Evolutionary conservation across 2,329 filamentous ascomycete genomes (phyloP), one percentile per base, ranked within the genome.

Genomic region (Beauveria scarabaeidicola): DNA sequence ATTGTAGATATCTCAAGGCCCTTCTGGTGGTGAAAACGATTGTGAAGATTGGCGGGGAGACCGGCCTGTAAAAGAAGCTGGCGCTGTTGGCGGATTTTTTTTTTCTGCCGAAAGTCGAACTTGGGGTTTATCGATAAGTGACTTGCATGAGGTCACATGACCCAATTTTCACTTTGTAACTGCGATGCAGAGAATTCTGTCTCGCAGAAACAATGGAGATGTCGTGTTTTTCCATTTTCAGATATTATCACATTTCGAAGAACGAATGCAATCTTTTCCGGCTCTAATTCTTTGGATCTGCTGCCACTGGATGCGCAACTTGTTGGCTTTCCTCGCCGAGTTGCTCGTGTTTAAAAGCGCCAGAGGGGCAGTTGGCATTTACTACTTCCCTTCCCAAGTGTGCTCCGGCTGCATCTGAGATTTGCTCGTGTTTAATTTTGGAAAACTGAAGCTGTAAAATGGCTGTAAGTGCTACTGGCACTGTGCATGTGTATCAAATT

Each of bases 1-100:
- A 95, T 96, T 64, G 43, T 60, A 29, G 59, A 43, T 53, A 56
- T 43, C 52, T 27, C 11, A 40, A 21, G 50, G 43, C 55, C 32
- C n/a, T 52, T 52, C 9, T 43, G 40, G 36, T 46, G 40, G 52
- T 57, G 36, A 48, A 29, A 44, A 38, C 38, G 40, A 44, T n/a
- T 23, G 38, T 38, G 40, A 43, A 36, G 19, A 51, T 29, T 55
- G 58, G 52, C 58, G n/a, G 51, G 50, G 51, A 57, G 32, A 46
- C 15, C 25, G 23, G 58, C 52, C 40, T 52, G 44, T 27, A 19
- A 44, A 46, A 17, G 41, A 53, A 29, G 52, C 52, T 44, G 52
- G 46, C 47, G 40, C 46, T 23, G 21, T 41, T 17, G 50, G 52
- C 17, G 25, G 23, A 55, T 55, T 38, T 60, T 54, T 60, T 59